Conservation (phyloP, 768 basidiomycete species). For the Amyloporia xantha region DNA sequence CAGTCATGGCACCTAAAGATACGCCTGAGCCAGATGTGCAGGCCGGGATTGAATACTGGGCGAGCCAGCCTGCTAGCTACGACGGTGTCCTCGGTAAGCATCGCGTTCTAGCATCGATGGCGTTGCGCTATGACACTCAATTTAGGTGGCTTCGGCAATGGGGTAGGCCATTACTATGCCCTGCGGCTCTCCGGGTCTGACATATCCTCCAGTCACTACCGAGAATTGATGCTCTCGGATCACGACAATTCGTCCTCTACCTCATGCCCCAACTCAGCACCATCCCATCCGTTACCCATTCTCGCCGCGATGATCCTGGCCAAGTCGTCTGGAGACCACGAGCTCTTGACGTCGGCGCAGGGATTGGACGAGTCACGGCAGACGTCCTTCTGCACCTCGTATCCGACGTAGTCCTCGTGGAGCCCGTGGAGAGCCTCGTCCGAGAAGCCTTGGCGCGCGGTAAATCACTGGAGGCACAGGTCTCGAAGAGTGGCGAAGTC, state of each 20-base stretch:
- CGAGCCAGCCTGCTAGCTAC: constrained; percentile 66
- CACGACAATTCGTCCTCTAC: constrained; percentile 79
- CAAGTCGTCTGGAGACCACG: constrained; percentile 51
- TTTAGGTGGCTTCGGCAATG: constrained; percentile 50
- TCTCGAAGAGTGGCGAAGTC: constrained; percentile 21
- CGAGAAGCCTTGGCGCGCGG: constrained; percentile 53
- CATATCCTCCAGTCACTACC: constrained; percentile 68
- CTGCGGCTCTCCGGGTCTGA: no score
- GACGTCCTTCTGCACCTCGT: constrained; percentile 87
- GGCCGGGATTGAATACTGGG: constrained; percentile 86
- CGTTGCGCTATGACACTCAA: neutral
- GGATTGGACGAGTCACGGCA: constrained; percentile 87
- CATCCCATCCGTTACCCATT: constrained; percentile 67
- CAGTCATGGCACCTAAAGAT: constrained; percentile 3
- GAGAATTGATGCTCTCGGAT: constrained; percentile 83
- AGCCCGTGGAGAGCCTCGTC: constrained; percentile 79
- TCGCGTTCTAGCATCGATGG: neutral
- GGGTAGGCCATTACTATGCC: constrained; percentile 30
- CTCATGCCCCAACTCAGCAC: constrained; percentile 74
- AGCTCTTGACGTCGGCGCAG: constrained; percentile 90
- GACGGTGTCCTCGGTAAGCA: constrained; percentile 79
- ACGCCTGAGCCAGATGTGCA: constrained; percentile 45
- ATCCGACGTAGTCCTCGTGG: constrained; percentile 81
- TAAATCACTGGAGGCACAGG: constrained; percentile 17
- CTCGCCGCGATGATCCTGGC: constrained; percentile 26